Base-by-base conservation (phyloP, 2,329 filamentous ascomycete species). In the Curvularia verruculosa region DNA sequence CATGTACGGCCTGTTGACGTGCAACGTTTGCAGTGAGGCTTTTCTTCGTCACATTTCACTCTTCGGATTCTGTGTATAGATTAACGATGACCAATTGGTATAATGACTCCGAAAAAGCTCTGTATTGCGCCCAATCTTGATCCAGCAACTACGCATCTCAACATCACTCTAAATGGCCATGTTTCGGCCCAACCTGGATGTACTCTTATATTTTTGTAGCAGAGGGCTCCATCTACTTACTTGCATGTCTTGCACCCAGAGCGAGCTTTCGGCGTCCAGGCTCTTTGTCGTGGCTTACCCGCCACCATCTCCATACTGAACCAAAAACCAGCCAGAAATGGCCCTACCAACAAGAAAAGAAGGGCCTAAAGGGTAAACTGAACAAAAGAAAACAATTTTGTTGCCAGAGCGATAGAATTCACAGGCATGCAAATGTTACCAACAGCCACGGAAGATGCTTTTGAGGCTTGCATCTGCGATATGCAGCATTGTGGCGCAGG, bases 1-100 rank as follows among this genome's bases (percentile, higher is more conserved):
- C 72, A 75, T 24, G 53, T 70, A 6, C 72, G 64, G 26, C 71
- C 72, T 23, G 72, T 75, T 3, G 70, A 70, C 5, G 62, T 68
- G 51, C 71, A 74, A 26, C 71, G 63, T 13, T 61, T 60, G 52
- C 72, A 75, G 40, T 58, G 41, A 4, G 70, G 72, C 51, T 71
- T 74, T 40, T 65, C 63, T 44, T 75, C 71, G 56, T 73, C 72
- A 54, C 72, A 75, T 58, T 74, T 75, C 13, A 75, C 61, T 53
- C 61, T 65, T 26, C 71, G 70, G 40, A 74, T 71, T 46, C 72
- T 75, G 49, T 26, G 21, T 10, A 44, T n/a, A 6, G 2, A 41
- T 61, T 26, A 61, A 50, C 45, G 26, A 49, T n/a, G 39, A 18
- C 7, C 21, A 13, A 43, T 47, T 7, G 34, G 1, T 26, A 24